Evolutionary conservation across 2,329 filamentous ascomycete species (phyloP).

Genomic region (Sarocladium brachiariae): DNA sequence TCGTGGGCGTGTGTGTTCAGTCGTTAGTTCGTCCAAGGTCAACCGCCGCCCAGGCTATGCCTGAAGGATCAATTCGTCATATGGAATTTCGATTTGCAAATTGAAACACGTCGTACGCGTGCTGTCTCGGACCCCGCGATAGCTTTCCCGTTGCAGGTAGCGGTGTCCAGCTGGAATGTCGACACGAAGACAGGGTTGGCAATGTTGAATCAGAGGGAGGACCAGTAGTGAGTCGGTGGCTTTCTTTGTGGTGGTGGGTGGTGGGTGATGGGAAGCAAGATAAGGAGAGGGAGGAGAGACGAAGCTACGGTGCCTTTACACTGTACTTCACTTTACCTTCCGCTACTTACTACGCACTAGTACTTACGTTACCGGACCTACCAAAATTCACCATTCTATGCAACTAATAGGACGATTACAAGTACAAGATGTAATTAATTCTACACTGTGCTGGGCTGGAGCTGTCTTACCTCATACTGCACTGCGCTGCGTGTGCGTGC

Average conservation of each 20-base stretch:
- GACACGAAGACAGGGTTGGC: neutral
- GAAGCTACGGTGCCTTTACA: too few species aligned
- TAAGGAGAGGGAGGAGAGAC: neutral
- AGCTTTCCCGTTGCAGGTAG: neutral
- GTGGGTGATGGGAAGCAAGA: neutral
- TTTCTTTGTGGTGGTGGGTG: neutral
- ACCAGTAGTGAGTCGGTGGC: neutral
- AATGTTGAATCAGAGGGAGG: neutral
- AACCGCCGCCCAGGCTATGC: neutral
- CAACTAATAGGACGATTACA: too few species aligned
- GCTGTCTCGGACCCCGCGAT: neutral
- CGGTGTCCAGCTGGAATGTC: neutral
- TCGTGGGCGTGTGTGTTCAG: neutral
- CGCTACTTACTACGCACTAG: too few species aligned
- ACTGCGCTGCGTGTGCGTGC: too few species aligned
- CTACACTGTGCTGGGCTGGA: too few species aligned
- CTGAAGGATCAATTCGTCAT: neutral
- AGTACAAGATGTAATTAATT: too few species aligned
- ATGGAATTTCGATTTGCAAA: neutral
- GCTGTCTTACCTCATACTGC: too few species aligned
- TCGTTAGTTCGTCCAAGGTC: neutral
- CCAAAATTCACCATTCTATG: too few species aligned
- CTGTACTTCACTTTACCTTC: too few species aligned
- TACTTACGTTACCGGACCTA: too few species aligned
- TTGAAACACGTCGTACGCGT: neutral